phyloP scores from a whole-genome alignment of 2,329 filamentous ascomycete genomes.

The Aspergillus udagawae region DNA sequence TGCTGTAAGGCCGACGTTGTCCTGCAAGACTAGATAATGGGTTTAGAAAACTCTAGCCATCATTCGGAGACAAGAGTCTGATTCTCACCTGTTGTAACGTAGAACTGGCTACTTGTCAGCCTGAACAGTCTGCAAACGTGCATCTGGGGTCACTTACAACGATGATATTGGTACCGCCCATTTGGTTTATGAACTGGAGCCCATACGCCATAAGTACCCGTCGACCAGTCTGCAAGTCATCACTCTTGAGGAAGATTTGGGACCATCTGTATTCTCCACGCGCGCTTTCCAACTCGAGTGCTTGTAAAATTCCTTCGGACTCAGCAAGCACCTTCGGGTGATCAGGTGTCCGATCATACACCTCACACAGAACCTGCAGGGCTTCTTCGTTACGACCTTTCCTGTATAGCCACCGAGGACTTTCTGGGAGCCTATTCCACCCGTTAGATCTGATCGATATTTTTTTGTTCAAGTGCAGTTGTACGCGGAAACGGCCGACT shows the following conservation, averaged over 20 bases:
- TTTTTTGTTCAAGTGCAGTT: background rate
- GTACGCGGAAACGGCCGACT: conserved; percentile 1
- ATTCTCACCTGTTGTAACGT: conserved; percentile 22
- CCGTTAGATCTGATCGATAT: conserved; percentile 10
- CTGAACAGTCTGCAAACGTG: background rate
- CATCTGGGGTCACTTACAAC: conserved; percentile 31
- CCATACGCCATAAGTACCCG: conserved; percentile 47
- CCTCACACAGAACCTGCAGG: conserved; percentile 24
- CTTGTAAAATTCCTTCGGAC: conserved; percentile 39
- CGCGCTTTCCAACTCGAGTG: conserved; percentile 40
- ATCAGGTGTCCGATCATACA: conserved; percentile 21
- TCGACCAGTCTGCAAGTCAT: conserved; percentile 41
- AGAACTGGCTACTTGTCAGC: conserved; percentile 15
- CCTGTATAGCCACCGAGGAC: conserved; percentile 45
- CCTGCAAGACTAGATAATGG: conserved; percentile 33
- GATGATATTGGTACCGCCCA: conserved; percentile 47
- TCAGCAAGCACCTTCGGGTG: conserved; percentile 26
- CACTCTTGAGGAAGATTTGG: conserved; percentile 40
- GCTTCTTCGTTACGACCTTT: conserved; percentile 31
- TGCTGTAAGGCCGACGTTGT: conserved; percentile 44
- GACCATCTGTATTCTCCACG: conserved; percentile 36
- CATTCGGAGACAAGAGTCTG: background rate
- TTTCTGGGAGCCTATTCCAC: conserved; percentile 31
- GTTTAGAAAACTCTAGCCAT: background rate
- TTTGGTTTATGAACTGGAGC: conserved; percentile 51